Percentiles rank a stretch among this genome's conserved stretches.
Evolutionary conservation across 257 asterid species (phyloP).

Genomic region (Penstemon davidsonii): DNA sequence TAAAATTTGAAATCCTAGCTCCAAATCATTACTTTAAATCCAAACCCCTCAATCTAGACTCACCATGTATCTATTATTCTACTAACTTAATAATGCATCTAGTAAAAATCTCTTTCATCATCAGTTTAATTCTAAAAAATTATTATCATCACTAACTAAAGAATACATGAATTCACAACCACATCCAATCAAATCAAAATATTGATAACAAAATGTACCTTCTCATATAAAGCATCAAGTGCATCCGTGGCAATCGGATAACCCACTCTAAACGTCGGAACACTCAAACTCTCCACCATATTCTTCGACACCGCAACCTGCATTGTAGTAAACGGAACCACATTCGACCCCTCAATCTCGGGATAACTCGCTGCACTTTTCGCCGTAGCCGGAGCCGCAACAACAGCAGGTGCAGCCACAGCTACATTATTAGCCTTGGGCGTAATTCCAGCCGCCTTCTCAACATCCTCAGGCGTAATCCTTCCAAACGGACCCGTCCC

Average conservation of each 20-base stretch:
- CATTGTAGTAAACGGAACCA: slow-evolving; percentile 78
- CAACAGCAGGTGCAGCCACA: slow-evolving; percentile 22
- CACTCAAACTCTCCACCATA: slow-evolving; percentile 69
- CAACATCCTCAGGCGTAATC: slow-evolving; percentile 85
- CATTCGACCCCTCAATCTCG: slow-evolving; percentile 61
- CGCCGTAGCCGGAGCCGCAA: slow-evolving; percentile 35
- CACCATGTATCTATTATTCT: no score
- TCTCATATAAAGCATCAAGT: slow-evolving; percentile 70
- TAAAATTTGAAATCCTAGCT: no score
- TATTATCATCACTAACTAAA: not conserved
- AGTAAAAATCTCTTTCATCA: no score
- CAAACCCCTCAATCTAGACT: no score
- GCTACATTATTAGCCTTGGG: slow-evolving; percentile 38
- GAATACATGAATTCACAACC: no score
- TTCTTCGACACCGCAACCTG: slow-evolving; percentile 81
- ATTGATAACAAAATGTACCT: slow-evolving; percentile 46
- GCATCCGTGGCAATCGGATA: slow-evolving; percentile 65
- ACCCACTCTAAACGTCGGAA: slow-evolving; percentile 82
- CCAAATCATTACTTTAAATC: no score
- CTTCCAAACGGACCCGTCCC: slow-evolving; percentile 93
- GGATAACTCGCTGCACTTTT: slow-evolving; percentile 50
- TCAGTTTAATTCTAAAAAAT: no score
- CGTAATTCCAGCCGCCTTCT: slow-evolving; percentile 77
- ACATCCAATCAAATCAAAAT: not conserved
- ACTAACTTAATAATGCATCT: not conserved